A percentile compares a stretch with the other conserved stretches of the same genome.
These are phyloP conservation scores for Yamadazyma nakazawae DNA, from an alignment of 805 yeast species.

Conservation along the genomic window DNA sequence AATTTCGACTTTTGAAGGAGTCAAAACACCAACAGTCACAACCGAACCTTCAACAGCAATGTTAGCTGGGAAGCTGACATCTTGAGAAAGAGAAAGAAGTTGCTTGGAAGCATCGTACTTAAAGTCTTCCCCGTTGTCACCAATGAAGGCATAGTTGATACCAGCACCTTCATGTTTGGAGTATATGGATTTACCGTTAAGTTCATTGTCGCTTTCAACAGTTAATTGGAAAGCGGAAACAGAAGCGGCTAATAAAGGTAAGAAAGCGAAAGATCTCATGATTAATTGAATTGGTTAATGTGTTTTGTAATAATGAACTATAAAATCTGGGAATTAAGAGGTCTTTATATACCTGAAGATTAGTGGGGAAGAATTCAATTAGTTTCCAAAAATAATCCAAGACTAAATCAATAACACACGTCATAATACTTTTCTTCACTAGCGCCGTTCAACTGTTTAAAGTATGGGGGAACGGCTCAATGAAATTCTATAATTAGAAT, in stretches of 20 bases:
- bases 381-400: not conserved
- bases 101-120: slow-evolving; percentile 17
- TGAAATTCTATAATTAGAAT: too few species aligned
- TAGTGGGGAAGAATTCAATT: not conserved
- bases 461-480: too few species aligned
- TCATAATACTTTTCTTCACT: too few species aligned
- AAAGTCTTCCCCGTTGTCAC: slow-evolving; percentile 18
- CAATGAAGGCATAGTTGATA: slow-evolving; percentile 36
- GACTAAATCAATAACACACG: too few species aligned
- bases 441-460: too few species aligned
- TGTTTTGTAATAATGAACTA: not conserved
- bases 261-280: slow-evolving; percentile 9
- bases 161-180: slow-evolving; percentile 46
- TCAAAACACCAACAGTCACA: slow-evolving; percentile 7
- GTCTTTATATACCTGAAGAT: not conserved
- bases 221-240: slow-evolving; percentile 18
- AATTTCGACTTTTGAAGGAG: slow-evolving; percentile 6
- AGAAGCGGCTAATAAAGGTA: slow-evolving; percentile 3
- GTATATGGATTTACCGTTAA: slow-evolving; percentile 25
- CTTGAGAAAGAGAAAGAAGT: not conserved
- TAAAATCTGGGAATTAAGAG: not conserved
- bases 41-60: not conserved
- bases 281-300: not conserved
- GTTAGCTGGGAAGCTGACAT: not conserved
- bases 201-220: slow-evolving; percentile 22